Conservation (phyloP, 345 rosid genomes). For the Gossypium anomalum region DNA sequence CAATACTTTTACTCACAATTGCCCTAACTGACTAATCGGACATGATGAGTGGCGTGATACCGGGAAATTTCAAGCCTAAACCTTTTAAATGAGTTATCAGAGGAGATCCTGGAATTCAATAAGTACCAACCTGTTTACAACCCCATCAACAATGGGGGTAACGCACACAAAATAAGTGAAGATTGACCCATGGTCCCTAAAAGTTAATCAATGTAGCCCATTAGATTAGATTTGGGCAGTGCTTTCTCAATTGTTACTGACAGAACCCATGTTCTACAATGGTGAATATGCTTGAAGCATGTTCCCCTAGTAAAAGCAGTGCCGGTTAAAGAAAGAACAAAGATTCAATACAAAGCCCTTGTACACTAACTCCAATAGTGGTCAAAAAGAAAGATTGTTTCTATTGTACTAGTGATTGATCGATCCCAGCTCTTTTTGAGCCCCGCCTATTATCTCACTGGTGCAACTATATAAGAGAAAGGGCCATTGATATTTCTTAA, state of each 20-base stretch:
- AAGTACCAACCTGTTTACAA: too few species aligned
- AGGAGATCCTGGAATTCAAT: too few species aligned
- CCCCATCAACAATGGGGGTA: too few species aligned
- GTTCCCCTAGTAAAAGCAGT: constrained; percentile 13
- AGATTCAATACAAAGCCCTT: background rate
- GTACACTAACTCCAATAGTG: background rate
- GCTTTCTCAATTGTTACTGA: constrained; percentile 13
- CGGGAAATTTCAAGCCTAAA: too few species aligned
- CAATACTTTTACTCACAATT: too few species aligned
- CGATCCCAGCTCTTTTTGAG: too few species aligned
- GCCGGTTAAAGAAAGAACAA: constrained; percentile 10
- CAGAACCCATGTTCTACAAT: constrained; percentile 28
- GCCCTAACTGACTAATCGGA: too few species aligned
- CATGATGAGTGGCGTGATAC: too few species aligned
- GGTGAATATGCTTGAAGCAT: constrained; percentile 17
- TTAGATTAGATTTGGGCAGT: constrained; percentile 12
- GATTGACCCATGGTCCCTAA: constrained; percentile 14
- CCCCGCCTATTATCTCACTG: too few species aligned
- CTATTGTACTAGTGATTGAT: background rate
- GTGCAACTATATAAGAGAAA: too few species aligned
- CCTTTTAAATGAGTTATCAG: too few species aligned
- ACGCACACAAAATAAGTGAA: background rate
- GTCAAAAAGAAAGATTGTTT: background rate
- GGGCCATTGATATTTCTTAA: too few species aligned
- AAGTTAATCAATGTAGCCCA: constrained; percentile 5